Conservation (phyloP, 2,329 filamentous ascomycete species). For the Trichophyton rubrum region DNA sequence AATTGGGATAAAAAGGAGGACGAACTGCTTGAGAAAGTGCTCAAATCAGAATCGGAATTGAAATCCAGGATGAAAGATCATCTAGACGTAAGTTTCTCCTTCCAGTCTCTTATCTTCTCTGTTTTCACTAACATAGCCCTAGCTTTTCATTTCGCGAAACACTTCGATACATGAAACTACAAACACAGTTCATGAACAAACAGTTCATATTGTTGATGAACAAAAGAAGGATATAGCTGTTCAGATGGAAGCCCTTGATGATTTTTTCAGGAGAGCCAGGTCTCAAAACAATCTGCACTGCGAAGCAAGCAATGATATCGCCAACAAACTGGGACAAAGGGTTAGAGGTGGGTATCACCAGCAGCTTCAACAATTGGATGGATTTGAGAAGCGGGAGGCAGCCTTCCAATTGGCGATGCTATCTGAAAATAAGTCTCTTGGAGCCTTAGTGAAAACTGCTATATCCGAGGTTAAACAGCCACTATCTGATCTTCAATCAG, state of each 20-base stretch:
- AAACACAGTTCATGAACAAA: conserved; percentile 79
- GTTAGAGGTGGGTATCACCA: conserved; percentile 62
- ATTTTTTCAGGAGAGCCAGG: conserved; percentile 73
- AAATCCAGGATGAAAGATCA: conserved; percentile 76
- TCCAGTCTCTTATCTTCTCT: background rate
- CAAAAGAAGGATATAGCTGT: conserved; percentile 75
- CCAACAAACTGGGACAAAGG: conserved; percentile 52
- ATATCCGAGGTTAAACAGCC: conserved; percentile 50
- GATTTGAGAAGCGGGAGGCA: conserved; percentile 55
- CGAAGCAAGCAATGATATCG: conserved; percentile 51
- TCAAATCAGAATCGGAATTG: conserved; percentile 60
- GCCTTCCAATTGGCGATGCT: conserved; percentile 57
- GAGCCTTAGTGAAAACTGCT: conserved; percentile 51
- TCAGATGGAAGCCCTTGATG: conserved; percentile 84
- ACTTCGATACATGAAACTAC: conserved; percentile 72
- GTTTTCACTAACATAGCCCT: conserved; percentile 5
- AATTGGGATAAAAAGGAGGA: conserved; percentile 59
- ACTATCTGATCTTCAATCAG: conserved; percentile 56
- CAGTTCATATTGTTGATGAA: conserved; percentile 74
- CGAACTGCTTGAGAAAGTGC: conserved; percentile 56
- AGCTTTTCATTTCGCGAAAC: conserved; percentile 34
- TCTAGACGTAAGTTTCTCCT: conserved; percentile 52
- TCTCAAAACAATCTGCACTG: conserved; percentile 70
- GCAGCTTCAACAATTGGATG: conserved; percentile 57
- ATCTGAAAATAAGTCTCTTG: conserved; percentile 45